Evolutionary conservation across 768 basidiomycete species (phyloP).

Genomic region (Pleurotus ostreatus): DNA sequence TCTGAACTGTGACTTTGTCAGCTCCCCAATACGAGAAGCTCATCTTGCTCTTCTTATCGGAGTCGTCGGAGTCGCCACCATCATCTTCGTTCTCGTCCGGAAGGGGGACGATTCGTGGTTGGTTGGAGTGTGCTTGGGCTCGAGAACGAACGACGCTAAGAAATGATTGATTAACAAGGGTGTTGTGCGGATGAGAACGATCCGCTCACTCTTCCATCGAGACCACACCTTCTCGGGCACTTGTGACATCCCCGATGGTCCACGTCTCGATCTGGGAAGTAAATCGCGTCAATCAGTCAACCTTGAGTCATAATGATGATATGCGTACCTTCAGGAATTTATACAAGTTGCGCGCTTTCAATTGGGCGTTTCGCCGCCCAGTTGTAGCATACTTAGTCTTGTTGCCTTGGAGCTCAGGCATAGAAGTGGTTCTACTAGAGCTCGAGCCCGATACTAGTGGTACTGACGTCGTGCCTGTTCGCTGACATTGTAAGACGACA

Average conservation of each 20-base stretch:
- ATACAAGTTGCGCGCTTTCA: conserved; percentile 88
- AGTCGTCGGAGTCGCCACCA: conserved; percentile 71
- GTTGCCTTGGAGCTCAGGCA: conserved; percentile 74
- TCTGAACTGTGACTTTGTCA: conserved; percentile 85
- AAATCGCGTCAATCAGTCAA: background rate
- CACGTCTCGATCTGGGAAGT: conserved; percentile 73
- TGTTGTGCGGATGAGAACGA: background rate
- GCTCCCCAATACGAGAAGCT: conserved; percentile 94
- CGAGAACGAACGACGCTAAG: conserved; percentile 69
- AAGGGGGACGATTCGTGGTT: conserved; percentile 65
- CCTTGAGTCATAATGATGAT: conserved; percentile 3
- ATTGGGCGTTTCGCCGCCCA: conserved; percentile 69
- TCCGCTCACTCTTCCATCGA: conserved; percentile 84
- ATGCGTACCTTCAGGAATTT: conserved; percentile 79
- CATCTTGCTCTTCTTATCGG: conserved; percentile 89
- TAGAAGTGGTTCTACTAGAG: conserved; percentile 60
- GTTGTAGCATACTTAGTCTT: conserved; percentile 83
- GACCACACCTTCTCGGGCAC: conserved; percentile 72
- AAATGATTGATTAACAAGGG: conserved; percentile 7
- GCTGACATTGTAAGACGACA: conserved; percentile 87
- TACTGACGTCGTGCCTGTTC: conserved; percentile 83
- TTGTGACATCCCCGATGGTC: conserved; percentile 62
- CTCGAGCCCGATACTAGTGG: conserved; percentile 68
- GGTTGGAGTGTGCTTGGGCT: conserved; percentile 49
- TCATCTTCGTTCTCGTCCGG: conserved; percentile 63